Percentiles rank a stretch among this genome's conserved stretches.
Evolutionary conservation across 1,284 basidiomycete species (phyloP).

Genomic region (Cutaneotrichosporon curvatum): DNA sequence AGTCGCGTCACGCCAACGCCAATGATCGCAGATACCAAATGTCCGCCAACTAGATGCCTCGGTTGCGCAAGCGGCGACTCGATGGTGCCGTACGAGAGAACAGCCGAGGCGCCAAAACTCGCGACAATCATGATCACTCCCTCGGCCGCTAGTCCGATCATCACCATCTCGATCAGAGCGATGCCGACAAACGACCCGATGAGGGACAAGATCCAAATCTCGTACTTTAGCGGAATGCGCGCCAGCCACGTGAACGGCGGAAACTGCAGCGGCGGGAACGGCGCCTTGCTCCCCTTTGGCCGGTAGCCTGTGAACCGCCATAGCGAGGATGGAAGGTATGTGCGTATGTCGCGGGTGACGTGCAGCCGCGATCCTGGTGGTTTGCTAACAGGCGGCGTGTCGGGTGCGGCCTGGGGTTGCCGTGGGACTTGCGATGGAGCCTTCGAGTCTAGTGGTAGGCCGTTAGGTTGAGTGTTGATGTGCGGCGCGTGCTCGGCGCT

Average conservation of each 20-base stretch:
- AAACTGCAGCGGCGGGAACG: slow-evolving; percentile 27
- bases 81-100: slow-evolving; percentile 56
- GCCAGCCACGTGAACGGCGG: slow-evolving; percentile 31
- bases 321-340: slow-evolving; percentile 17
- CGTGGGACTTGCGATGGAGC: no score
- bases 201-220: slow-evolving; percentile 50
- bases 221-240: slow-evolving; percentile 46
- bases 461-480: no score
- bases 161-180: slow-evolving; percentile 54
- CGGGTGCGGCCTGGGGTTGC: no score
- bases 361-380: no score
- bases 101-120: slow-evolving; percentile 57
- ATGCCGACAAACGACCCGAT: slow-evolving; percentile 56
- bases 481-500: no score
- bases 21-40: slow-evolving; percentile 53
- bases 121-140: slow-evolving; percentile 46
- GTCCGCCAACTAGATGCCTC: slow-evolving; percentile 54
- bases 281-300: slow-evolving; percentile 12
- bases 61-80: slow-evolving; percentile 59
- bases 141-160: slow-evolving; percentile 35
- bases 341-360: slow-evolving; percentile 22
- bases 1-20: slow-evolving; percentile 56
- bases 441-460: no score
- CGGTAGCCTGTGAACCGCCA: slow-evolving; percentile 29
- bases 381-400: no score